These are phyloP conservation scores for Hanseniaspora guilliermondii DNA, from an alignment of 805 yeast species.

Conservation along the genomic window DNA sequence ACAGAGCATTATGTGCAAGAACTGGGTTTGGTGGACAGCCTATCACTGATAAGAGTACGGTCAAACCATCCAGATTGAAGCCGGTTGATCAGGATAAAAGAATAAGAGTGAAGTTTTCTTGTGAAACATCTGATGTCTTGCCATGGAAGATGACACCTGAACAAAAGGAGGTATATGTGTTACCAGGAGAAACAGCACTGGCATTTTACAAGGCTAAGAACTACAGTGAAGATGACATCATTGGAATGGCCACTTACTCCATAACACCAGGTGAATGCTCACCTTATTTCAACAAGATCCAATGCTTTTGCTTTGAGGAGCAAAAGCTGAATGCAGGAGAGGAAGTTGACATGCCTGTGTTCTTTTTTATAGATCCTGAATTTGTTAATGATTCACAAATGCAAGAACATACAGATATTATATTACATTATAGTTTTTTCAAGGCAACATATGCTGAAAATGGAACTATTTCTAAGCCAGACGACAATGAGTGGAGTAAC, in stretches of 20 bases:
- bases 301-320: constrained; percentile 96
- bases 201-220: constrained; percentile 92
- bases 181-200: constrained; percentile 95
- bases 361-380: constrained; percentile 93
- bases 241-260: constrained; percentile 97
- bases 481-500: constrained; percentile 4
- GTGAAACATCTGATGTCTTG: constrained; percentile 76
- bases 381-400: constrained; percentile 84
- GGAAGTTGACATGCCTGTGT: constrained; percentile 97
- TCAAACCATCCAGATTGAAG: constrained; percentile 74
- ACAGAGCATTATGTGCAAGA: constrained; percentile 80
- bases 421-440: constrained; percentile 86
- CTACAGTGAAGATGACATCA: constrained; percentile 70
- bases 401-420: constrained; percentile 81
- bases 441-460: constrained; percentile 38
- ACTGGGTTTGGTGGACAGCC: constrained; percentile 97
- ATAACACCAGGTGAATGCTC: constrained; percentile 95
- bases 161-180: constrained; percentile 80
- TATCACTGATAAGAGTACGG: constrained; percentile 65
- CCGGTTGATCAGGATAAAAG: constrained; percentile 80
- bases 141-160: constrained; percentile 95
- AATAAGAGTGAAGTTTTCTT: constrained; percentile 74
- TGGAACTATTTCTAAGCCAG: constrained; percentile 25
- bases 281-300: constrained; percentile 91
- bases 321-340: constrained; percentile 89